These are phyloP conservation scores for Trichoderma afroharzianum DNA, from an alignment of 2,329 filamentous ascomycete species.

Conservation along the genomic window DNA sequence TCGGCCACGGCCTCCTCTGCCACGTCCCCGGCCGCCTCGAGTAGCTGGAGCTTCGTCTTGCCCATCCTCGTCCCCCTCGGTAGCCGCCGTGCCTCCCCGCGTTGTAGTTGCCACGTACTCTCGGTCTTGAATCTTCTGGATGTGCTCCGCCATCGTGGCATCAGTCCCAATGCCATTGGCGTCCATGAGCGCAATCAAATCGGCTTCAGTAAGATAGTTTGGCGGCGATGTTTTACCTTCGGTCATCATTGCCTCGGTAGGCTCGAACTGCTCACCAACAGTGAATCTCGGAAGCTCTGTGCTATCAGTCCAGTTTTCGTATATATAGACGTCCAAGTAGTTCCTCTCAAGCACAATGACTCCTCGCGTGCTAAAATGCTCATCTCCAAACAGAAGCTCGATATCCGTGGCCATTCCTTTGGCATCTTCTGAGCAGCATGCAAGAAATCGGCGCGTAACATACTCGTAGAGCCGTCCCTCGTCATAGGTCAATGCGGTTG, in stretches of 20 bases:
- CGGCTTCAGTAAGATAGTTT: slow-evolving; percentile 86
- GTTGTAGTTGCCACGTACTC: slow-evolving; percentile 73
- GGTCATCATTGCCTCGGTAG: slow-evolving; percentile 80
- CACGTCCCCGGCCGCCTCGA: slow-evolving; percentile 48
- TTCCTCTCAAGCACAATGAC: slow-evolving; percentile 84
- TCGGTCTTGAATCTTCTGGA: slow-evolving; percentile 88
- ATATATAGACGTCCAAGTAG: slow-evolving; percentile 92
- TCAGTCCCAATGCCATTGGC: slow-evolving; percentile 98
- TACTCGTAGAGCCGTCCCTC: slow-evolving; percentile 88
- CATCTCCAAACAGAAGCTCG: slow-evolving; percentile 77
- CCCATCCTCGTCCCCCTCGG: slow-evolving; percentile 39
- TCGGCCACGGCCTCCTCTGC: slow-evolving; percentile 40
- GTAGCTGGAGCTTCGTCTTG: slow-evolving; percentile 36
- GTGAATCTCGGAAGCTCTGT: slow-evolving; percentile 76
- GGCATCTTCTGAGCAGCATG: slow-evolving; percentile 93
- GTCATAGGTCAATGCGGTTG: slow-evolving; percentile 58
- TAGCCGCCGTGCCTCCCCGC: slow-evolving; percentile 37
- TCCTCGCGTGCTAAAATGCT: slow-evolving; percentile 77
- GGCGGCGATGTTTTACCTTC: slow-evolving; percentile 89
- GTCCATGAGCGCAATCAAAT: slow-evolving; percentile 95
- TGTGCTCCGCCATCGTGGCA: slow-evolving; percentile 98
- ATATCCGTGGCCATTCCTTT: slow-evolving; percentile 82
- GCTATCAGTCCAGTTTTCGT: slow-evolving; percentile 93
- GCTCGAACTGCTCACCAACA: slow-evolving; percentile 77
- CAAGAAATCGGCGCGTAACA: slow-evolving; percentile 84